Evolutionary conservation across 345 rosid species (phyloP).

Genomic region (Conringia planisiliqua): DNA sequence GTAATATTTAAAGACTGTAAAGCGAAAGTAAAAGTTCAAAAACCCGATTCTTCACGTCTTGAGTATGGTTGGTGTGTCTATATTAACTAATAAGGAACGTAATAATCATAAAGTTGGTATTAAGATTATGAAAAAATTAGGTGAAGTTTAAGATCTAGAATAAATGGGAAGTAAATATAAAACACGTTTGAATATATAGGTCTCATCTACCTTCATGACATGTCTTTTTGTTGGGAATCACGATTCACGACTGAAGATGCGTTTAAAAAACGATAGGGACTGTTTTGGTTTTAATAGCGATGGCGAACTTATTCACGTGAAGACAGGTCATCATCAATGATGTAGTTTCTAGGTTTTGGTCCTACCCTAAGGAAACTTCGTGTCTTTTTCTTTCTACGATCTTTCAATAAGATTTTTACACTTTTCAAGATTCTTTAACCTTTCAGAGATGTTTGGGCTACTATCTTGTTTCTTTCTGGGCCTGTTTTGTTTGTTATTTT

Average conservation of each 20-base stretch:
- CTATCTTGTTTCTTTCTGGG: neutral
- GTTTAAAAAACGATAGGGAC: neutral
- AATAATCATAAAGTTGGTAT: neutral
- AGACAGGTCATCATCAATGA: slow-evolving; percentile 16
- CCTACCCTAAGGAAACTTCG: neutral
- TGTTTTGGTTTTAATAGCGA: neutral
- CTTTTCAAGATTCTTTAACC: slow-evolving; percentile 26
- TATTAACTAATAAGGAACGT: neutral
- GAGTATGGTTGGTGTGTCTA: neutral
- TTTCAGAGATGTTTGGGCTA: slow-evolving; percentile 23
- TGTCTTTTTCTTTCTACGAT: slow-evolving; percentile 8
- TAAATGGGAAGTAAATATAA: neutral
- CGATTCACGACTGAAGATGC: slow-evolving; percentile 10
- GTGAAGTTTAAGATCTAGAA: neutral
- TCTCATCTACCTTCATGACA: slow-evolving; percentile 26
- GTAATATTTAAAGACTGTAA: neutral
- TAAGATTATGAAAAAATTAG: slow-evolving; percentile 4
- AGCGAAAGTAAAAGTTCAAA: too few species aligned
- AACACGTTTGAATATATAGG: slow-evolving; percentile 24
- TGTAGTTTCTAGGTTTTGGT: slow-evolving; percentile 16
- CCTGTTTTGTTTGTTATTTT: neutral
- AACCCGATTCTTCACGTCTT: neutral
- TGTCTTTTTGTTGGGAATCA: neutral
- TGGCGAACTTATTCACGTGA: slow-evolving; percentile 27
- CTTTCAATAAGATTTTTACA: neutral